Conservation (phyloP, 805 yeast species). For the Sungouiozyma intestinalis region DNA sequence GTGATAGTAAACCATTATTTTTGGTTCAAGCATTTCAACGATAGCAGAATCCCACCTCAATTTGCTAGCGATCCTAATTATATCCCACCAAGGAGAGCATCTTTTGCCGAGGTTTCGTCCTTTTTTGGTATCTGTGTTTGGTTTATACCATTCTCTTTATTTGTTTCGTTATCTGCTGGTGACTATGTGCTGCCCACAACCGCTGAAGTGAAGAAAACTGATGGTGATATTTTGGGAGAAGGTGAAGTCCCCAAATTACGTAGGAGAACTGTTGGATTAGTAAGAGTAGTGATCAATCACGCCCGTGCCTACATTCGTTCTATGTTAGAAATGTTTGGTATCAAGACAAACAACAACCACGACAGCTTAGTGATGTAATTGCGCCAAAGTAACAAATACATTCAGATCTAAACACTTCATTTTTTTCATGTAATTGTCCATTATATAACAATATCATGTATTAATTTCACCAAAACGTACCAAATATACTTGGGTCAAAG, state of each 20-base stretch:
- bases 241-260: conserved; percentile 29
- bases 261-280: conserved; percentile 50
- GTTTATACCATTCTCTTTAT: conserved; percentile 87
- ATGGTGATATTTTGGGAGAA: conserved; percentile 12
- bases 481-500: no score
- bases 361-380: conserved; percentile 30
- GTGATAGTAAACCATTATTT: conserved; percentile 74
- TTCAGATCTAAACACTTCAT: conserved; percentile 43
- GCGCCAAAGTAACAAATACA: not conserved
- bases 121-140: conserved; percentile 90
- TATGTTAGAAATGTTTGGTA: conserved; percentile 48
- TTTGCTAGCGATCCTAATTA: conserved; percentile 48
- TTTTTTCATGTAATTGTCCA: conserved; percentile 6
- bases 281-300: conserved; percentile 51
- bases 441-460: no score
- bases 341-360: conserved; percentile 44
- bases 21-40: conserved; percentile 82
- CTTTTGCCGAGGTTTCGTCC: conserved; percentile 85
- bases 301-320: conserved; percentile 37
- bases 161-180: conserved; percentile 84
- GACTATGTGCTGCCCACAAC: conserved; percentile 72
- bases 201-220: conserved; percentile 23
- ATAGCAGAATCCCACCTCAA: conserved; percentile 56
- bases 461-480: no score
- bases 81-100: conserved; percentile 57